phyloP scores from a whole-genome alignment of 495 filamentous ascomycete genomes.

The Podospora fimiseda region DNA sequence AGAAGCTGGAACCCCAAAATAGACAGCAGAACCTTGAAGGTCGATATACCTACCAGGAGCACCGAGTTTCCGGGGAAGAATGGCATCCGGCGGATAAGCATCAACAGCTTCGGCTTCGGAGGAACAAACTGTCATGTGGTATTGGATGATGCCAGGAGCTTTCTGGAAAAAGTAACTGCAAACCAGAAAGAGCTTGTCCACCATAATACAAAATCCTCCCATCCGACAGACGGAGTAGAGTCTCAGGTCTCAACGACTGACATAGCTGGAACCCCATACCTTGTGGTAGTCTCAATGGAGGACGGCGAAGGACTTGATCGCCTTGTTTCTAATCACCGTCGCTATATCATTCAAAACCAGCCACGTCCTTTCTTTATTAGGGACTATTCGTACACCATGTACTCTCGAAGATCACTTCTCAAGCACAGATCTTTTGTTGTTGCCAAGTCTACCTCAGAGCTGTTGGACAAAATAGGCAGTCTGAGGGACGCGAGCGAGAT shows the following conservation, averaged over 20 bases:
- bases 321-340: too few relatives aligned
- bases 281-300: too few relatives aligned
- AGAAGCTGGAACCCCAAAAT: constrained; percentile 33
- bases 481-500: not conserved
- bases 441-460: not conserved
- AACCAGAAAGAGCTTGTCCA: not conserved
- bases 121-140: constrained; percentile 37
- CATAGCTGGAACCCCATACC: too few relatives aligned
- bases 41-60: constrained; percentile 9
- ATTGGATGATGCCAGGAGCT: constrained; percentile 27
- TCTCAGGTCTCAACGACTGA: too few relatives aligned
- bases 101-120: constrained; percentile 41
- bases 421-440: too few relatives aligned
- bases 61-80: constrained; percentile 2
- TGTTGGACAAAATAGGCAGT: not conserved
- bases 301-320: too few relatives aligned
- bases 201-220: not conserved
- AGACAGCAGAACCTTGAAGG: not conserved
- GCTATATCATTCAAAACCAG: too few relatives aligned
- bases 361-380: too few relatives aligned
- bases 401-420: too few relatives aligned
- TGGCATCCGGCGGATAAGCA: constrained; percentile 9
- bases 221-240: not conserved
- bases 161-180: too few relatives aligned
- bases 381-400: too few relatives aligned